Conservation (phyloP, 768 basidiomycete species). For the Symmetrospora coprosmae region DNA sequence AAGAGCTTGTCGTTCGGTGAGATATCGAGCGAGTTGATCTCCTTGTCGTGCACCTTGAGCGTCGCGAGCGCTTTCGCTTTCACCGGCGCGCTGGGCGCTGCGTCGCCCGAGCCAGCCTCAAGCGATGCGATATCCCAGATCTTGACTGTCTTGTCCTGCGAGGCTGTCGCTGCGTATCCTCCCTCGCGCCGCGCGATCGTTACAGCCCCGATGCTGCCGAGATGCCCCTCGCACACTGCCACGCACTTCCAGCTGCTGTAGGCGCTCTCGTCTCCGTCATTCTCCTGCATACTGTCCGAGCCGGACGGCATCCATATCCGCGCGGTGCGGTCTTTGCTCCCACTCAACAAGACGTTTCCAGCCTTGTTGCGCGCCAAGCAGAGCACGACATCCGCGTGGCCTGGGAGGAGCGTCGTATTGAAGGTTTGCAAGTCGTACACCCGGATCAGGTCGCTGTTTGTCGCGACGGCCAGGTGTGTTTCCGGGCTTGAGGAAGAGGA, state of each 20-base stretch:
- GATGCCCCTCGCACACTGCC: constrained; percentile 79
- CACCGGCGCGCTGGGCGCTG: constrained; percentile 28
- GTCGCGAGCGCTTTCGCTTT: constrained; percentile 52
- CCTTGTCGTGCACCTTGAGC: constrained; percentile 88
- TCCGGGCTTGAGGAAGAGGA: constrained; percentile 39
- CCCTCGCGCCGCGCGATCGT: constrained; percentile 54
- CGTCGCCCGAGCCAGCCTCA: constrained; percentile 34
- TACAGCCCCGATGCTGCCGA: constrained; percentile 82
- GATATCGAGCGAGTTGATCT: constrained; percentile 91
- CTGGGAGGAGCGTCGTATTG: constrained; percentile 71
- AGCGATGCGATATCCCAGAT: constrained; percentile 72
- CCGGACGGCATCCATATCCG: constrained; percentile 80
- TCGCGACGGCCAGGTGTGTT: constrained; percentile 78
- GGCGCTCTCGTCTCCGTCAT: constrained; percentile 21
- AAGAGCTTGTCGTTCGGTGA: constrained; percentile 75
- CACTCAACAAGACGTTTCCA: constrained; percentile 66
- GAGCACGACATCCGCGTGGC: constrained; percentile 83
- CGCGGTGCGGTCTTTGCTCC: constrained; percentile 80
- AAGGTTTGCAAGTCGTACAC: constrained; percentile 63
- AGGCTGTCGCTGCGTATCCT: constrained; percentile 76
- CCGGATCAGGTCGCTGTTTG: constrained; percentile 88
- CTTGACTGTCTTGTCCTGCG: constrained; percentile 93
- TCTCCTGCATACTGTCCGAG: no score
- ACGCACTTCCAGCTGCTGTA: constrained; percentile 54
- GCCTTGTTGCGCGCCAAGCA: constrained; percentile 57